Evolutionary conservation across 31 red algal species (phyloP).

Genomic region (Odonthalia washingtoniensis): DNA sequence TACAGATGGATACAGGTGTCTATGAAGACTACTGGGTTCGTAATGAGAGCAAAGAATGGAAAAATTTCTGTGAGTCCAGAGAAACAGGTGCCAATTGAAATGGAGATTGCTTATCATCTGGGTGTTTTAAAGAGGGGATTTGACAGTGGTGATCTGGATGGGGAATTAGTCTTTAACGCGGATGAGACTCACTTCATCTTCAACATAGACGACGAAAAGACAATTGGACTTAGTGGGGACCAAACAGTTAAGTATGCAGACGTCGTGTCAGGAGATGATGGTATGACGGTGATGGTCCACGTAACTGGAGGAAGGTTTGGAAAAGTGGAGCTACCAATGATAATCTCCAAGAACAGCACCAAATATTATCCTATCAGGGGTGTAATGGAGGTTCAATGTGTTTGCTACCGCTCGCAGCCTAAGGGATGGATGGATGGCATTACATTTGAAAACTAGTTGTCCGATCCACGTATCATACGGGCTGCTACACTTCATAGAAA

Average conservation of each 20-base stretch:
- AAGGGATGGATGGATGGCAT: too few relatives aligned
- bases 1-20: neutral
- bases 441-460: too few relatives aligned
- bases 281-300: neutral
- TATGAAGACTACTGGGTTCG: neutral
- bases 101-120: neutral
- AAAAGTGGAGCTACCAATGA: neutral
- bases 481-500: neutral
- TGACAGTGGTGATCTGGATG: neutral
- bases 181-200: too few relatives aligned
- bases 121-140: neutral
- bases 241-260: neutral
- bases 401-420: too few relatives aligned
- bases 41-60: too few relatives aligned
- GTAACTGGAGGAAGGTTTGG: neutral
- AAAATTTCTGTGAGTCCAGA: neutral
- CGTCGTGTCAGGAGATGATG: too few relatives aligned
- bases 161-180: neutral
- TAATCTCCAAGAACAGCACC: neutral
- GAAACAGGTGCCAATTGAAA: neutral
- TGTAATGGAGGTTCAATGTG: too few relatives aligned
- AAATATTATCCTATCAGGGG: neutral
- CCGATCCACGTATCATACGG: too few relatives aligned
- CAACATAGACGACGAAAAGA: too few relatives aligned
- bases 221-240: slow-evolving; percentile 5